Percentiles rank a stretch among this genome's conserved stretches.
Evolutionary conservation across 805 yeast genomes (phyloP).

Genomic region (Blastobotrys americana): DNA sequence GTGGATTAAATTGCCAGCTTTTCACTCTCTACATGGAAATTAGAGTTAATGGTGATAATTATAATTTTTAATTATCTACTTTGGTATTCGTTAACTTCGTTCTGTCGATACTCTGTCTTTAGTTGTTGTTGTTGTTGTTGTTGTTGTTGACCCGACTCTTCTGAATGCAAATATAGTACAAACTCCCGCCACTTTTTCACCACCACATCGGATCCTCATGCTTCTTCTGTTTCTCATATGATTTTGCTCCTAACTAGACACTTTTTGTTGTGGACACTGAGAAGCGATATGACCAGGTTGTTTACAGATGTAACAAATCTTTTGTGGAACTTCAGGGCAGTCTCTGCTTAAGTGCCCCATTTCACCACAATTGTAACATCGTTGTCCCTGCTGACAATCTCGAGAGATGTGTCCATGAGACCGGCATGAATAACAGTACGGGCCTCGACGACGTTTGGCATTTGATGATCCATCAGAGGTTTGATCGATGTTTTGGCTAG

Average conservation of each 20-base stretch:
- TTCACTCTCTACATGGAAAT: too few relatives aligned
- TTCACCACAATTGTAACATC: constrained; percentile 87
- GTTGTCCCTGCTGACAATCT: constrained; percentile 75
- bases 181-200: background rate
- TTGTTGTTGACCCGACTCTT: too few relatives aligned
- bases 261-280: constrained; percentile 51
- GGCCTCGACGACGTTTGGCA: constrained; percentile 31
- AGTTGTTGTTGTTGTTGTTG: too few relatives aligned
- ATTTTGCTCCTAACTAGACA: too few relatives aligned
- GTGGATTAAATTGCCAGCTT: too few relatives aligned
- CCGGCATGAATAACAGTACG: constrained; percentile 90
- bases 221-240: too few relatives aligned
- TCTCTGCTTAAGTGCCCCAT: constrained; percentile 86
- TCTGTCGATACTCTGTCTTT: too few relatives aligned
- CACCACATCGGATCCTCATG: background rate
- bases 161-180: background rate
- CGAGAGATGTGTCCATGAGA: constrained; percentile 84
- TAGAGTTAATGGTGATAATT: too few relatives aligned
- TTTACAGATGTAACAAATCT: constrained; percentile 69
- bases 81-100: too few relatives aligned
- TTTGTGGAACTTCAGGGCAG: constrained; percentile 54
- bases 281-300: constrained; percentile 82
- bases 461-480: too few relatives aligned
- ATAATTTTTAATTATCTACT: too few relatives aligned
- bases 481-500: too few relatives aligned